phyloP scores from a whole-genome alignment of 2,329 filamentous ascomycete genomes.

The Mycosphaerella sp. region DNA sequence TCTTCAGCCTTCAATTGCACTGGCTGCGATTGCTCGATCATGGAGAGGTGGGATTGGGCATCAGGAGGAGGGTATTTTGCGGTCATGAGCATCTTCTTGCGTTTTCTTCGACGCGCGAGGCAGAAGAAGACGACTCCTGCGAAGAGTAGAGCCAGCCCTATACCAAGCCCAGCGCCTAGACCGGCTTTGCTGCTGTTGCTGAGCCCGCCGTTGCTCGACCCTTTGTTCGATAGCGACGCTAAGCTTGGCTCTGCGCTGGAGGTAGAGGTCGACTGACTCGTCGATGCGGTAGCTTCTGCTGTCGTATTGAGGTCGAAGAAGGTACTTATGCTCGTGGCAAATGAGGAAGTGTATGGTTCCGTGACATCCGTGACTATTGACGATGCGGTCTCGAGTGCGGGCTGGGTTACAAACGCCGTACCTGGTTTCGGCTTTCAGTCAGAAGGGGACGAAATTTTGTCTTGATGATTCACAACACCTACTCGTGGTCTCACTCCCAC shows the following conservation, averaged over 20 bases:
- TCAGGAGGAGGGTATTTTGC: conserved; percentile 10
- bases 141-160: conserved; percentile 13
- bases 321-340: too few relatives aligned
- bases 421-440: too few relatives aligned
- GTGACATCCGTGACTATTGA: too few relatives aligned
- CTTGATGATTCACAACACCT: too few relatives aligned
- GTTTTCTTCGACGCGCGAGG: conserved; percentile 10
- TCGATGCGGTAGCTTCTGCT: too few relatives aligned
- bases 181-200: conserved; percentile 15
- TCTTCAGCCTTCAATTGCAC: not conserved
- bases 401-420: too few relatives aligned
- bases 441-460: too few relatives aligned
- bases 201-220: conserved; percentile 1
- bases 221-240: not conserved
- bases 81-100: not conserved
- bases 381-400: too few relatives aligned
- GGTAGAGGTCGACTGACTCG: too few relatives aligned
- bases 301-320: too few relatives aligned
- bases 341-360: too few relatives aligned
- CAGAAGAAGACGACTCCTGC: conserved; percentile 11
- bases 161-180: conserved; percentile 18
- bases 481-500: too few relatives aligned
- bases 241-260: not conserved
- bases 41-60: conserved; percentile 17
- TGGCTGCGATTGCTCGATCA: conserved; percentile 15